Conservation (phyloP, 139 green algal genomes). For the Coelastrella sp. region DNA sequence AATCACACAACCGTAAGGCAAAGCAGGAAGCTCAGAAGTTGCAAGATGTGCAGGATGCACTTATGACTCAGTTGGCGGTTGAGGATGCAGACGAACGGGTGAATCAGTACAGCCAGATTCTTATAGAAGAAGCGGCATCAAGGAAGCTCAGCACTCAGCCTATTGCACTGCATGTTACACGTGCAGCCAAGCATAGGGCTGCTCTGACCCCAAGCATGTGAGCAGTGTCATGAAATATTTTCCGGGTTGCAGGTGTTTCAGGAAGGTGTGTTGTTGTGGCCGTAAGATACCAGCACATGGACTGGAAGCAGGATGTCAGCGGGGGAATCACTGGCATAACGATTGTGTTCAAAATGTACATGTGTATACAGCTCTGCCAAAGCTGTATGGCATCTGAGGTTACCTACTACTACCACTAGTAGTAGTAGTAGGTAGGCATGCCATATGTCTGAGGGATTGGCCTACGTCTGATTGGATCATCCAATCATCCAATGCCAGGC, state of each 20-base stretch:
- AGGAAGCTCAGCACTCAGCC: slow-evolving; percentile 4
- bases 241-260: not conserved
- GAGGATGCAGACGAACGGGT: slow-evolving; percentile 54
- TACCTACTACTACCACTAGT: no score
- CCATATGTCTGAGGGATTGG: no score
- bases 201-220: slow-evolving; percentile 34
- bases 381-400: no score
- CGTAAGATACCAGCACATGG: no score
- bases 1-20: not conserved
- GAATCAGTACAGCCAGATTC: not conserved
- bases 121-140: slow-evolving; percentile 8
- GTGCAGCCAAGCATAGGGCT: not conserved
- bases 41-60: slow-evolving; percentile 30
- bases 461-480: no score
- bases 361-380: no score
- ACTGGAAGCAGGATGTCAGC: no score
- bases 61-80: slow-evolving; percentile 25
- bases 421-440: no score
- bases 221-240: not conserved
- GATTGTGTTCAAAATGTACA: no score
- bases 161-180: slow-evolving; percentile 25
- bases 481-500: no score
- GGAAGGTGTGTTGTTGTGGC: not conserved
- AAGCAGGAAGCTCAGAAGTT: not conserved
- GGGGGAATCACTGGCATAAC: no score